Base-by-base conservation (phyloP, 2,329 filamentous ascomycete genomes). In the Neofusicoccum umdonicola region DNA sequence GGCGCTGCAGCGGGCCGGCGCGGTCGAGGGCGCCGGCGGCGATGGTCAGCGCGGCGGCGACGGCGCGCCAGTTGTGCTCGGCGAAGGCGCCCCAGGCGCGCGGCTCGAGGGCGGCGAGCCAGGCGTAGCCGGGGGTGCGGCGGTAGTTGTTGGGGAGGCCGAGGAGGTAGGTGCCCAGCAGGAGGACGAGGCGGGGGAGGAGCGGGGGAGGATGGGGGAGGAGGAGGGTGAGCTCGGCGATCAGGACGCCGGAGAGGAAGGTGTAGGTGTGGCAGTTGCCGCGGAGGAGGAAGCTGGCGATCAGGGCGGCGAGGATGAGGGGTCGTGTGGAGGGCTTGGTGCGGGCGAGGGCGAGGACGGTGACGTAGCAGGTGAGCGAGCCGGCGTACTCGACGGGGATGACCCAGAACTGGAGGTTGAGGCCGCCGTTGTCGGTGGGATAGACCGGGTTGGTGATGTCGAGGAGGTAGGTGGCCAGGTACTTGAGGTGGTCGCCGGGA, bases 51-150 rank as follows among this genome's bases (percentile, higher is more conserved):
- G 83, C 73, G 2, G 83, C 79, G 2, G 84, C 85, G 37, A 80
- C 71, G 52, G 80, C 80, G 68, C 87, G 84, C 81, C 83, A 87
- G 74, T 84, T 87, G 34, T 84, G 82, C 72, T 84, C 84, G 63
- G 78, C 77, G 66, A 80, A 19, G 17, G 8, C 81, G 1, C 69
- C 68, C 77, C 83, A 85, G 78, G 80, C 84, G 50, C 19, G 19
- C 19, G 19, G 83, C 45, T 85, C 83, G 7, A 81, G 68, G 0
- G 77, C 75, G 13, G 77, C 77, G 27, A 87, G 79, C 62, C 74
- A 80, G 2, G 79, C 70, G 80, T 82, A 87, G 6, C 84, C 84
- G 1, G 83, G 84, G 1, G 83, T 83, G 17, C 71, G 70, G 15
- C 75, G 71, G 19, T 74, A 69, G 41, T 76, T 75, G 11, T 74